These are phyloP conservation scores for Phialophora tarda DNA, from an alignment of 2,329 filamentous ascomycete species.

Conservation along the genomic window DNA sequence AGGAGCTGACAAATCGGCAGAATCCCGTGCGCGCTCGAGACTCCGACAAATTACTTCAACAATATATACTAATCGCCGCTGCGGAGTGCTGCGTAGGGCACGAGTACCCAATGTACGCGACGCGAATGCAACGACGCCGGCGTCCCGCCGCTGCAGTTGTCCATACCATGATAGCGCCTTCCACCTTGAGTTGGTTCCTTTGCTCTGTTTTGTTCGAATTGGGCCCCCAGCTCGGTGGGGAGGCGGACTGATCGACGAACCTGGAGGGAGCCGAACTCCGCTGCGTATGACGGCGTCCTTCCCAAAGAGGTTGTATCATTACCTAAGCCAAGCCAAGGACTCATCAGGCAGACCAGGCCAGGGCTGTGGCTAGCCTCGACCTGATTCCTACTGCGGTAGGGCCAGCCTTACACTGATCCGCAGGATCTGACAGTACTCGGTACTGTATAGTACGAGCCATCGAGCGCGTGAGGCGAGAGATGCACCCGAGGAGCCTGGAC, in stretches of 20 bases:
- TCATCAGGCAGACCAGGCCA: background rate
- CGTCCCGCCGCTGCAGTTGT: background rate
- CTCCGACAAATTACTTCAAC: no score
- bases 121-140: background rate
- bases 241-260: no score
- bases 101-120: background rate
- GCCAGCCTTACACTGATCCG: background rate
- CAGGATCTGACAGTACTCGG: background rate
- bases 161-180: background rate
- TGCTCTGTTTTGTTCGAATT: background rate
- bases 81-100: background rate
- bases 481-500: background rate
- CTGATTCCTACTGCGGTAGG: background rate
- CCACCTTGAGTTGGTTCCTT: background rate
- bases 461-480: background rate
- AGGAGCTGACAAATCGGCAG: no score
- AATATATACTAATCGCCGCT: no score
- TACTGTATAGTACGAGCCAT: background rate
- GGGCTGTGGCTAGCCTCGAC: background rate
- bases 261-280: no score
- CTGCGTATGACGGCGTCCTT: background rate
- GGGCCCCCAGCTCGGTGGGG: no score
- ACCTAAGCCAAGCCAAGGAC: background rate
- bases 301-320: slow-evolving; percentile 1
- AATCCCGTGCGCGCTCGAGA: no score